Evolutionary conservation across 148 eudicot species (phyloP).

Genomic region (Gaultheria prostrata): DNA sequence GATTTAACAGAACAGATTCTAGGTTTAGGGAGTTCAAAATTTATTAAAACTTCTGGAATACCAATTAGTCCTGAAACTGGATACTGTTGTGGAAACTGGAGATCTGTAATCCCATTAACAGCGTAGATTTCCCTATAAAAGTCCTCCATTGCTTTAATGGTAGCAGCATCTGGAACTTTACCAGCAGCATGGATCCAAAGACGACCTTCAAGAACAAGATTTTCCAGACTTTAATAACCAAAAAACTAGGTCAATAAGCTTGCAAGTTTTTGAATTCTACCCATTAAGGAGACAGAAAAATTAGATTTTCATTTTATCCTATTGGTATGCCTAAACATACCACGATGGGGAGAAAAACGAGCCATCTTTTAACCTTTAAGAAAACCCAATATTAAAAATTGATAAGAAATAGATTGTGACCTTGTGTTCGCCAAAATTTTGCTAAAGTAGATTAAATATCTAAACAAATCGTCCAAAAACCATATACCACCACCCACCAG

Average conservation of each 20-base stretch:
- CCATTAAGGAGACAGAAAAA: not conserved
- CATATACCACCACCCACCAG: not conserved
- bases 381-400: not conserved
- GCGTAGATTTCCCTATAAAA: conserved; percentile 88
- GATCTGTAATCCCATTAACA: conserved; percentile 64
- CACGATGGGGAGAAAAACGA: not conserved
- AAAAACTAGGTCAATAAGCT: not conserved
- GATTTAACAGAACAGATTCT: not conserved
- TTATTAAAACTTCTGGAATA: conserved; percentile 16
- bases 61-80: conserved; percentile 86
- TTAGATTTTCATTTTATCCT: not conserved
- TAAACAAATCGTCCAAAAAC: not conserved
- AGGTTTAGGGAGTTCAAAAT: not conserved
- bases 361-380: not conserved
- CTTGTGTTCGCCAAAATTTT: not conserved
- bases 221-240: not conserved
- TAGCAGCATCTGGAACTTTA: conserved; percentile 78
- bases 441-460: not conserved
- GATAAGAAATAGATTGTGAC: no score
- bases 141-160: conserved; percentile 90
- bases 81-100: conserved; percentile 83
- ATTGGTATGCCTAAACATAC: no score
- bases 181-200: conserved; percentile 98
- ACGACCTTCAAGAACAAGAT: conserved; percentile 44
- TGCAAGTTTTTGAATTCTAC: not conserved